Evolutionary conservation across 2,329 filamentous ascomycete genomes (phyloP), one percentile per base, ranked within the genome.

Genomic region (Aspergillus oerlinghausenensis): DNA sequence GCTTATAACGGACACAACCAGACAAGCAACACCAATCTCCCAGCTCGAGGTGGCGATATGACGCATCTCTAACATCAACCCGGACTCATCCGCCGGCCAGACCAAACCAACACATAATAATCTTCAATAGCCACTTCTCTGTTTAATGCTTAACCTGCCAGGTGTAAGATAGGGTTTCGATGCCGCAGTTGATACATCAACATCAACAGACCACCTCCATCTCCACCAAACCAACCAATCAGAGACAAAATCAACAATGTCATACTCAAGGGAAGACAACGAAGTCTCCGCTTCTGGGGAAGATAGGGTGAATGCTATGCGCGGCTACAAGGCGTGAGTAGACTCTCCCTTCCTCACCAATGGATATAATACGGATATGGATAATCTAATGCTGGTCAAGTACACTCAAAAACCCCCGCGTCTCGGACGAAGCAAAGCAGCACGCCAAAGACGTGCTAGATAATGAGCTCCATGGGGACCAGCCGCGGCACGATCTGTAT

Each of bases 361-460:
- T 26, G 25, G 25, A 26, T 26, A 26, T 7, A 26, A 26, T 26
- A 26, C 5, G 25, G 5, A 26, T 26, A 26, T 26, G 32, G 11
- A 32, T 29, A 4, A 29, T 35, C 14, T 35, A 14, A 35, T 38
- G 14, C 32, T 6, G 32, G 32, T 7, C 2, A 17, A 51, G 66
- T 9, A 52, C 57, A 1, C 45, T 58, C 1, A 55, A 59, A 25
- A 66, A 65, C n/a, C 62, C 64, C 9, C 60, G 63, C 4, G 56
- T 65, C 14, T 67, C 65, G 0, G 54, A 64, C 8, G 56, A 60
- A 25, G 63, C 64, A 35, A 70, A 70, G 58, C 14, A 63, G n/a
- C 55, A 67, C 43, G 67, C 67, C 1, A 32, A 61, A 42, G 60
- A 67, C 21, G 51, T 67, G 3, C 56, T 67, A 26, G 57, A 64